Conservation (phyloP, 225 moss, liverwort and hornwort genomes). For the Pseudisothecium myosuroides region DNA sequence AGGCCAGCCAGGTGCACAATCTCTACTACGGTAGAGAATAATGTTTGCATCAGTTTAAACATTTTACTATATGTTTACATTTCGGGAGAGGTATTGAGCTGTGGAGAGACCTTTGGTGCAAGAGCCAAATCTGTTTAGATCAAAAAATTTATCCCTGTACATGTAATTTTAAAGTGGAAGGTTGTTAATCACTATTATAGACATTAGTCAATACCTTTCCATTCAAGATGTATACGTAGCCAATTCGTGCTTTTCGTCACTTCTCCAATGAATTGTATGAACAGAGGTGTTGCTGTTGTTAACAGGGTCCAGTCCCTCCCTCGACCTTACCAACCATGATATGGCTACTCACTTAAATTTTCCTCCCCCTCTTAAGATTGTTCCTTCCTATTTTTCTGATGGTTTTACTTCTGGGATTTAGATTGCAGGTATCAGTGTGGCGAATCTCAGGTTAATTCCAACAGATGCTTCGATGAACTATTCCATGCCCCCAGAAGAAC, state of each 20-base stretch:
- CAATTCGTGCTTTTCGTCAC: background rate
- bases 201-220: background rate
- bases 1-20: slow-evolving; percentile 46
- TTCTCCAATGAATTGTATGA: background rate
- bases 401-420: background rate
- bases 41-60: background rate
- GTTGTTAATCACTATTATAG: background rate
- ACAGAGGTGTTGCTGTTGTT: background rate
- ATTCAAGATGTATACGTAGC: background rate
- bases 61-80: background rate
- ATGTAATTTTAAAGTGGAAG: background rate
- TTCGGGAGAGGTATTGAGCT: background rate
- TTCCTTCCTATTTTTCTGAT: background rate
- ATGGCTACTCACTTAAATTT: background rate
- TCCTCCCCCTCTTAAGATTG: background rate
- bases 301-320: background rate
- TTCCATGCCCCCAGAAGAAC: slow-evolving; percentile 33
- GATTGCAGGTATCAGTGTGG: slow-evolving; percentile 50
- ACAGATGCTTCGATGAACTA: slow-evolving; percentile 44
- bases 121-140: background rate
- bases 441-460: slow-evolving; percentile 44
- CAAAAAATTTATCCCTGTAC: background rate
- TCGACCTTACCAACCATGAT: background rate
- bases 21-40: background rate
- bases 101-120: background rate